Percentiles rank a stretch among this genome's conserved stretches.
These are phyloP conservation scores for Nemania sp. DNA, from an alignment of 2,329 filamentous ascomycete genomes.

Conservation along the genomic window DNA sequence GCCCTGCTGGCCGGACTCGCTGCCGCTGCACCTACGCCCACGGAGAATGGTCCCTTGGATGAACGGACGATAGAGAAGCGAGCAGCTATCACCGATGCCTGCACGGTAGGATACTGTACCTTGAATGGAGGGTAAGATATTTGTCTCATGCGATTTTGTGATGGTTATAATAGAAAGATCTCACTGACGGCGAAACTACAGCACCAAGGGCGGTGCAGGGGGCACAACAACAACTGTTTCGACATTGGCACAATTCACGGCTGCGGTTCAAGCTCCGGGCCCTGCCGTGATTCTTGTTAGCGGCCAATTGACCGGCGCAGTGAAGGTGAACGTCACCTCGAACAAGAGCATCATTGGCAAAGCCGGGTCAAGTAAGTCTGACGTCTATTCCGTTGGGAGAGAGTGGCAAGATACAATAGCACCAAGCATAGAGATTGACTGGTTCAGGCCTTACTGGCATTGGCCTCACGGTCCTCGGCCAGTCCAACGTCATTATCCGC, in stretches of 20 bases:
- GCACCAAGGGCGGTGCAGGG: conserved; percentile 56
- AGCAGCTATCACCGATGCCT: conserved; percentile 44
- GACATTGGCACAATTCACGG: conserved; percentile 51
- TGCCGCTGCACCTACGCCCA: conserved; percentile 40
- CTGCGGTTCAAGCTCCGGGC: conserved; percentile 51
- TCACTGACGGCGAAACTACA: conserved; percentile 24
- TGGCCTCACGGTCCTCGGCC: conserved; percentile 51
- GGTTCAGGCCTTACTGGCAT: conserved; percentile 43
- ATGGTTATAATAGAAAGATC: background rate
- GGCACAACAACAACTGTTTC: conserved; percentile 55
- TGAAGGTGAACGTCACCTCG: conserved; percentile 48
- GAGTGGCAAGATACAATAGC: background rate
- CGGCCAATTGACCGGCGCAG: conserved; percentile 47
- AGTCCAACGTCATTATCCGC: conserved; percentile 56
- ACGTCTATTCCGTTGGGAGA: background rate
- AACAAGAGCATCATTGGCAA: conserved; percentile 54
- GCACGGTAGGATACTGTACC: conserved; percentile 43
- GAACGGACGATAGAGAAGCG: conserved; percentile 41
- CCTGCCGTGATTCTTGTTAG: conserved; percentile 49
- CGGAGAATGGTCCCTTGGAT: conserved; percentile 33
- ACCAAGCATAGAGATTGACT: background rate
- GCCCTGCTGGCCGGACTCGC: conserved; percentile 37
- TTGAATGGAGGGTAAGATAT: conserved; percentile 36
- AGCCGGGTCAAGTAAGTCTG: conserved; percentile 35
- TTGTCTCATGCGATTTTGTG: background rate